These are phyloP conservation scores for Phytopythium boreale DNA, from an alignment of 352 stramenopile genomes.

Conservation along the genomic window DNA sequence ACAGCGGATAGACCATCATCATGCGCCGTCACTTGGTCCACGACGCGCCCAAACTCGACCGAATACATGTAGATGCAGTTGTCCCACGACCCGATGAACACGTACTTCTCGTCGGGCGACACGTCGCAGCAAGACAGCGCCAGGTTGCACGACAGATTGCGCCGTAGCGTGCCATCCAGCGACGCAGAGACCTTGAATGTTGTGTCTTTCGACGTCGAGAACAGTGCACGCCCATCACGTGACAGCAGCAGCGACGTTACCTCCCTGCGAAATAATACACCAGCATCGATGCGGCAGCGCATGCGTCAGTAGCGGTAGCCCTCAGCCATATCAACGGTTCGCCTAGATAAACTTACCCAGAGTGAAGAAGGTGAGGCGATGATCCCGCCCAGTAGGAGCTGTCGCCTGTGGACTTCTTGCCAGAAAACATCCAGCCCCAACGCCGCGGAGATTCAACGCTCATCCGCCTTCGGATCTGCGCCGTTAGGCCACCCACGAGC, in stretches of 20 bases:
- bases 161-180: conserved; percentile 53
- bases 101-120: conserved; percentile 77
- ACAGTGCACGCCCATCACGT: conserved; percentile 57
- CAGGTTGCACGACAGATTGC: conserved; percentile 73
- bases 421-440: conserved; percentile 75
- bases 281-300: background rate
- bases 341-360: conserved; percentile 36
- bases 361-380: conserved; percentile 63
- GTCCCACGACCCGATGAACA: conserved; percentile 83
- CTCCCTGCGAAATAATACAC: conserved; percentile 29
- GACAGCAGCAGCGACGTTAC: conserved; percentile 67
- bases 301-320: background rate
- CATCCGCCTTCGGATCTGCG: conserved; percentile 73
- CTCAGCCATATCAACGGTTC: background rate
- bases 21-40: conserved; percentile 79
- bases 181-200: conserved; percentile 78
- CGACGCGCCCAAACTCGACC: conserved; percentile 73
- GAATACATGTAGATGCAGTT: conserved; percentile 88
- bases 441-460: conserved; percentile 54
- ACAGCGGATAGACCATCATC: conserved; percentile 75
- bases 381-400: conserved; percentile 59
- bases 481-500: conserved; percentile 71
- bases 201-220: conserved; percentile 71
- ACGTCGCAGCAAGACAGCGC: conserved; percentile 79
- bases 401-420: conserved; percentile 31